A percentile compares a stretch with the other conserved stretches of the same genome.
These are phyloP conservation scores for Xanthoconium purpureum DNA, from an alignment of 768 basidiomycete genomes.

Conservation along the genomic window DNA sequence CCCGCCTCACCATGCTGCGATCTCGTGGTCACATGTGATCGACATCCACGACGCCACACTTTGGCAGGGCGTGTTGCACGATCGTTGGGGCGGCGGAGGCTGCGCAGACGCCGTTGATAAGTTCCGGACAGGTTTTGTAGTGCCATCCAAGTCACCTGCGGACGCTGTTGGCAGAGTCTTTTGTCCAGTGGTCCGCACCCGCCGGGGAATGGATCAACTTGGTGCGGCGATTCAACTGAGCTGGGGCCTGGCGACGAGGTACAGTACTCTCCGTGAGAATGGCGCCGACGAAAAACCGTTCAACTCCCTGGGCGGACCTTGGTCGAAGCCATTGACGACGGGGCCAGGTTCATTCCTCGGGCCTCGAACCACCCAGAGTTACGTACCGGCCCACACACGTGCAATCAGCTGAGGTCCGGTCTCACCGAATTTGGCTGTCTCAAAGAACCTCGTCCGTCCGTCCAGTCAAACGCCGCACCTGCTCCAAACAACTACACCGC, in stretches of 20 bases:
- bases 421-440: neutral
- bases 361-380: neutral
- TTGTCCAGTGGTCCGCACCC: too few relatives aligned
- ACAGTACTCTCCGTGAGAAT: neutral
- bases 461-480: slow-evolving; percentile 2
- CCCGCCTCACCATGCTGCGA: too few relatives aligned
- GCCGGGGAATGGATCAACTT: neutral
- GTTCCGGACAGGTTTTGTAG: too few relatives aligned
- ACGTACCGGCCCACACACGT: neutral
- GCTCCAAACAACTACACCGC: neutral
- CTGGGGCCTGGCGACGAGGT: neutral
- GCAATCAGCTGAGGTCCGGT: too few relatives aligned
- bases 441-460: neutral
- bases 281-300: slow-evolving; percentile 7
- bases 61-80: too few relatives aligned
- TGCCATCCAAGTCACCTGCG: too few relatives aligned
- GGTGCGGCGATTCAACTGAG: neutral
- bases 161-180: too few relatives aligned
- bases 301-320: neutral
- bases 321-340: too few relatives aligned
- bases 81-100: too few relatives aligned
- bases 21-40: too few relatives aligned
- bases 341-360: neutral
- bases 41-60: too few relatives aligned
- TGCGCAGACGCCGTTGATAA: too few relatives aligned